Percentiles rank a stretch among this genome's conserved stretches.
phyloP scores from a whole-genome alignment of 2,329 filamentous ascomycete genomes.

The Erysiphe neolycopersici region DNA sequence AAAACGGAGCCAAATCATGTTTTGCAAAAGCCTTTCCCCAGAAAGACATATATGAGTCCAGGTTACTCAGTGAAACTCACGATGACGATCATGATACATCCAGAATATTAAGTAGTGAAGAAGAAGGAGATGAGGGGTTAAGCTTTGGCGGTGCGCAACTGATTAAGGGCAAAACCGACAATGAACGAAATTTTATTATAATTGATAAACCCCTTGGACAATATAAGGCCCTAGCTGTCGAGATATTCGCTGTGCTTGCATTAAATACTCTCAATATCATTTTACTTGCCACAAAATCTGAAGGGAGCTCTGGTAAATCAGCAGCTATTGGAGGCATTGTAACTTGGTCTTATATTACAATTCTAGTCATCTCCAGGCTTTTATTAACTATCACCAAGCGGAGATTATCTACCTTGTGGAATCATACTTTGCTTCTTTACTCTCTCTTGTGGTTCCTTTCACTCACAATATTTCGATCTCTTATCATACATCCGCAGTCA shows the following conservation, averaged over 20 bases:
- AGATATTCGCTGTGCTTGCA: slow-evolving; percentile 47
- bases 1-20: slow-evolving; percentile 25
- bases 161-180: slow-evolving; percentile 30
- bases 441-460: slow-evolving; percentile 54
- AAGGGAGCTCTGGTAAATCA: slow-evolving; percentile 27
- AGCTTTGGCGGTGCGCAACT: slow-evolving; percentile 30
- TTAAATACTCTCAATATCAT: slow-evolving; percentile 43
- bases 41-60: no score
- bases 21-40: slow-evolving; percentile 4
- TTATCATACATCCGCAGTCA: slow-evolving; percentile 49
- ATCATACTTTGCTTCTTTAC: slow-evolving; percentile 74
- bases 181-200: slow-evolving; percentile 37
- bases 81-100: slow-evolving; percentile 4
- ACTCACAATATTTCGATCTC: slow-evolving; percentile 58
- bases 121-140: slow-evolving; percentile 29
- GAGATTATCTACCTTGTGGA: slow-evolving; percentile 55
- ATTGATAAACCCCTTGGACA: slow-evolving; percentile 54
- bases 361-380: slow-evolving; percentile 47
- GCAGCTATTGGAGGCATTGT: slow-evolving; percentile 40
- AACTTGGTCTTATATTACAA: slow-evolving; percentile 58
- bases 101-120: neutral
- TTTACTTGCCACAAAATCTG: slow-evolving; percentile 32
- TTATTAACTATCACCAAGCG: slow-evolving; percentile 36
- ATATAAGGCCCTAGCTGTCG: slow-evolving; percentile 39
- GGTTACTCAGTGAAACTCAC: neutral